Percentiles rank a stretch among this genome's conserved stretches.
phyloP scores from a whole-genome alignment of 805 yeast species.

The Yarrowia deformans region DNA sequence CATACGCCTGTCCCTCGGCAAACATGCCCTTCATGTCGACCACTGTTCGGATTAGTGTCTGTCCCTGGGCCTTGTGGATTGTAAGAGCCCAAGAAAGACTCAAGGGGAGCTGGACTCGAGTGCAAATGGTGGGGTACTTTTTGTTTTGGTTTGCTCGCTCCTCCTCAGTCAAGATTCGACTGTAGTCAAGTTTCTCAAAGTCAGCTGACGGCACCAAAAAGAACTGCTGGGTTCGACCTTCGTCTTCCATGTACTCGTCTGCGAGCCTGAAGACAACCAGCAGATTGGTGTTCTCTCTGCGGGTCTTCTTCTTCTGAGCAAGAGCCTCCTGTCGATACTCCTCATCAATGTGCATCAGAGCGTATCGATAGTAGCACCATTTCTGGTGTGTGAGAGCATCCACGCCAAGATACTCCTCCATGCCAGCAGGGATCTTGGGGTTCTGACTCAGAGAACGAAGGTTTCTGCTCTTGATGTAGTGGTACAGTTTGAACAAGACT shows the following conservation, averaged over 20 bases:
- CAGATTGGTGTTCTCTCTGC: background rate
- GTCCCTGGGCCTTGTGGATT: conserved; percentile 95
- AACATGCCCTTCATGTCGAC: conserved; percentile 81
- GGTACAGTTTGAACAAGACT: background rate
- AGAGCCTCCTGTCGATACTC: conserved; percentile 22
- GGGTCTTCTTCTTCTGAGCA: conserved; percentile 6
- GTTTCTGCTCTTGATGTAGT: background rate
- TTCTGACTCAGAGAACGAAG: background rate
- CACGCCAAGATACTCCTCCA: background rate
- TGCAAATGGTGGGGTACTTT: conserved; percentile 5
- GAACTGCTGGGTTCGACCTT: background rate
- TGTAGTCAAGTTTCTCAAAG: conserved; percentile 14
- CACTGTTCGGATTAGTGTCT: conserved; percentile 74
- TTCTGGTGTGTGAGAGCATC: background rate
- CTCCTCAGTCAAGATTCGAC: background rate
- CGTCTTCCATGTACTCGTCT: background rate
- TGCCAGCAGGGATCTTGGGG: background rate
- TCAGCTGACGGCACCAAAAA: background rate
- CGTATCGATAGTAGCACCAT: conserved; percentile 7
- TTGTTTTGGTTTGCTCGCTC: background rate
- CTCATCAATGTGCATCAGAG: conserved; percentile 31
- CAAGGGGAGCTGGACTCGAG: conserved; percentile 70
- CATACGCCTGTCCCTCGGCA: conserved; percentile 95
- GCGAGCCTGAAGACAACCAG: conserved; percentile 7
- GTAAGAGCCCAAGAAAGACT: conserved; percentile 94